Evolutionary conservation across 1,284 basidiomycete genomes (phyloP), one percentile per base, ranked within the genome.

Genomic region (Ganoderma sinense): DNA sequence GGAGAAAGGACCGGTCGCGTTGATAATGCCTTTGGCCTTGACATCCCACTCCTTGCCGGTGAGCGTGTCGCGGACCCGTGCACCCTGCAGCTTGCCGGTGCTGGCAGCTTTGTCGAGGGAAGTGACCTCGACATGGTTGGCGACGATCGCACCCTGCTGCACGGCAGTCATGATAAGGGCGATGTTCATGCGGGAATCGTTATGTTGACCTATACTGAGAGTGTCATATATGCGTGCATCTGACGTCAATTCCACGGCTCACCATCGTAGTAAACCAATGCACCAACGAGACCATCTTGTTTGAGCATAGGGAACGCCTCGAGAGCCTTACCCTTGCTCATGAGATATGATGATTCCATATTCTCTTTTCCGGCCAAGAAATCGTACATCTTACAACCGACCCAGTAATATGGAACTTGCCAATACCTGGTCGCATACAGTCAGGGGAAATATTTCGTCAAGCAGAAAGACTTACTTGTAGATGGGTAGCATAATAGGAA

Each of bases 271-370:
- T 99, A 99, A 62, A 99, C 97, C 71, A 99, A 88, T 29, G 96
- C 96, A 48, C 97, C 97, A 40, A 97, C 95, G 20, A 99, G 88
- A 33, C 96, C 96, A n/a, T 97, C 91, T 26, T 87, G 85, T 82
- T 98, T 98, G 75, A 99, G 88, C 94, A 98, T 98, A 1, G 97
- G 97, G 85, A 99, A 99, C 0, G 93, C 90, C 78, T 98, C 96
- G 36, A 99, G 84, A 0, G 97, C 95, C 79, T 97, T 97, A 39
- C 94, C 94, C 79, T 93, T 94, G 78, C 92, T 94, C 92, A 99
- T 97, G 74, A 98, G 86, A 82, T 99, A 99, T 13, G 95, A 96
- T 4, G 89, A 88, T 81, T 97, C 96, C 96, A 99, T 98, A 82
- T 99, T 99, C 81, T 98, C 95, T 78, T 94, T 94, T 0, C 97